Base-by-base conservation (phyloP, 805 yeast species). In the Monosporozyma yasuniensis region DNA sequence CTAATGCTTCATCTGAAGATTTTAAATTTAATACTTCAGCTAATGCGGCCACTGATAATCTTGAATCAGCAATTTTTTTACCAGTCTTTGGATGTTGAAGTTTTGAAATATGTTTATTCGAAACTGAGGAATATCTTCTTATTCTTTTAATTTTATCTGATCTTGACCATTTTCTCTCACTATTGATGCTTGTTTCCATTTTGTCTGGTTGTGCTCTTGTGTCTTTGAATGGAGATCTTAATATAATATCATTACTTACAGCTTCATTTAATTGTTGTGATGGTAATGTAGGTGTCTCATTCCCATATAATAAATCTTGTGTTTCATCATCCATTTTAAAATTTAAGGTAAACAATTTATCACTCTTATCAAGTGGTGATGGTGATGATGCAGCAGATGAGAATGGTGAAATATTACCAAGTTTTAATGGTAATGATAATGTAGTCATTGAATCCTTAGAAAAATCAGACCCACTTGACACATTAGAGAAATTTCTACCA, bases 1-100 rank as follows among this genome's bases (percentile, higher is more conserved):
- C 71, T 23, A 76, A 72, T 0, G 87, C 81, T 56, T 82, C 80
- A 32, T 73, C 71, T 19, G 77, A 69, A 7, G 75, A 70, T n/a
- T 66, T 61, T 22, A 81, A 64, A 14, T 75, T 70, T 42, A 82
- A 59, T 3, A 80, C 77, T 50, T 70, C 70, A 4, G 83, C 76
- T 25, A 82, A 66, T 47, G 80, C 82, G 34, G 71, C 72, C 3
- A 81, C 69, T 14, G 85, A 81, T 28, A 82, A 61, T 52, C 87
- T 66, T 3, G 85, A 79, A 55, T 78, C 81, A 27, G 74, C 63
- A 4, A 66, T 64, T 45, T 59, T 61, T 42, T 60, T 59, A 27
- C 48, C 47, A 11, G 42, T 39, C 14, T 21, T 39, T 21, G 42
- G 42, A 21, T 39, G 21, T 39, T 39, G 42, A 1, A 39, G 16